Evolutionary conservation across 108 stramenopile genomes (phyloP).

Genomic region (Phaeodactylum tricornutum): DNA sequence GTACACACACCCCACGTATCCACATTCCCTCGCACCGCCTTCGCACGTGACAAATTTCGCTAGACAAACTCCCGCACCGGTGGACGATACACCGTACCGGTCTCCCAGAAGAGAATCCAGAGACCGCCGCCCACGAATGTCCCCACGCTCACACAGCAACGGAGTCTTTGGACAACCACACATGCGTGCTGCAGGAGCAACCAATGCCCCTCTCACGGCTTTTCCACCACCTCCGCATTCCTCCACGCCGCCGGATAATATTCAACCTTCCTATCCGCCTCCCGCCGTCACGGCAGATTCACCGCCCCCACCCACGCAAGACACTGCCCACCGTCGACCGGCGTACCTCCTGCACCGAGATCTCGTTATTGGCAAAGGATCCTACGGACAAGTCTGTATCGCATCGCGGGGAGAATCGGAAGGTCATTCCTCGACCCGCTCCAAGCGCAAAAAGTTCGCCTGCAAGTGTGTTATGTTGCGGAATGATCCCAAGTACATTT

Average conservation of each 20-base stretch:
- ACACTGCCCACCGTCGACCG: constrained; percentile 53
- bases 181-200: not conserved
- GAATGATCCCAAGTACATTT: constrained; percentile 88
- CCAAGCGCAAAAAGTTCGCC: constrained; percentile 83
- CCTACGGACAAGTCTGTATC: constrained; percentile 88
- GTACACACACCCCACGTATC: not conserved
- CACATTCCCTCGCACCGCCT: not conserved
- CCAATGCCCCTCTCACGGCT: not conserved
- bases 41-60: not conserved
- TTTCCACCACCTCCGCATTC: not conserved
- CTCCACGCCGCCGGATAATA: constrained; percentile 7
- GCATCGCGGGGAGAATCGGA: constrained; percentile 81
- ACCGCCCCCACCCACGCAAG: constrained; percentile 21
- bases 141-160: not conserved
- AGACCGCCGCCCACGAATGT: not conserved
- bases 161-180: not conserved
- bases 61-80: not conserved
- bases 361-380: constrained; percentile 84
- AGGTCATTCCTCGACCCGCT: constrained; percentile 29
- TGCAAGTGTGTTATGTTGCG: constrained; percentile 87
- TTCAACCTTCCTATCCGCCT: constrained; percentile 38
- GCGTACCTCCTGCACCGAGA: constrained; percentile 84
- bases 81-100: not conserved
- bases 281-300: constrained; percentile 46
- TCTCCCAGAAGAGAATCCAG: not conserved